Percentiles rank a stretch among this genome's conserved stretches.
Evolutionary conservation across 2,329 filamentous ascomycete genomes (phyloP).

Genomic region (Colletotrichum camelliae): DNA sequence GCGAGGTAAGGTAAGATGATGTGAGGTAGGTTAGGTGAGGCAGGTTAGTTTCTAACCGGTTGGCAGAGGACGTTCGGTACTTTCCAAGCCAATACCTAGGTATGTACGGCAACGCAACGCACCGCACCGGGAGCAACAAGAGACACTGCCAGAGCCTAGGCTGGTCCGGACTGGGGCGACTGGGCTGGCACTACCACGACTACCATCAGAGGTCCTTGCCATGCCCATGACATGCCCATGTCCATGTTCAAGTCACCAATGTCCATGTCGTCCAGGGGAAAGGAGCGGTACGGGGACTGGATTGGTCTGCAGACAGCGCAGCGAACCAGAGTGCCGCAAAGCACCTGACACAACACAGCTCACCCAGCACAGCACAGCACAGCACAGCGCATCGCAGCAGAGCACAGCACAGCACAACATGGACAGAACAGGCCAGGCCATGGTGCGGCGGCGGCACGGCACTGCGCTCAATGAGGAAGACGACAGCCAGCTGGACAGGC

Average conservation of each 20-base stretch:
- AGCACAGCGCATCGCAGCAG: neutral
- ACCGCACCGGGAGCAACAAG: neutral
- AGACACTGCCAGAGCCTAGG: neutral
- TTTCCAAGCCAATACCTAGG: neutral
- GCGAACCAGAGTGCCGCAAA: neutral
- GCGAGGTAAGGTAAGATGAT: neutral
- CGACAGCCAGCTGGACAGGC: neutral
- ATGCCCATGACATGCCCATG: neutral
- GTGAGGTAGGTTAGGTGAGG: neutral
- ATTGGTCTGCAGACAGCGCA: neutral
- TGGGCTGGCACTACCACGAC: neutral
- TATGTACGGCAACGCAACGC: neutral
- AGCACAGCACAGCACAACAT: neutral
- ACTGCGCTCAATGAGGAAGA: conserved; percentile 4
- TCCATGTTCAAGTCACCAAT: neutral
- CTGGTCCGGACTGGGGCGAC: neutral
- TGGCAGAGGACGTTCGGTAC: neutral
- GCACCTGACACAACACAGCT: neutral
- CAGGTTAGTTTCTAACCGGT: neutral
- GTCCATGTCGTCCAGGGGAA: neutral
- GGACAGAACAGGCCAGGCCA: neutral
- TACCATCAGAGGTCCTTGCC: neutral
- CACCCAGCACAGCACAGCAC: neutral
- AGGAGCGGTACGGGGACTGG: neutral
- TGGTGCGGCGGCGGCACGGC: neutral